phyloP scores from a whole-genome alignment of 352 stramenopile species.

The Phytophthora cajani region DNA sequence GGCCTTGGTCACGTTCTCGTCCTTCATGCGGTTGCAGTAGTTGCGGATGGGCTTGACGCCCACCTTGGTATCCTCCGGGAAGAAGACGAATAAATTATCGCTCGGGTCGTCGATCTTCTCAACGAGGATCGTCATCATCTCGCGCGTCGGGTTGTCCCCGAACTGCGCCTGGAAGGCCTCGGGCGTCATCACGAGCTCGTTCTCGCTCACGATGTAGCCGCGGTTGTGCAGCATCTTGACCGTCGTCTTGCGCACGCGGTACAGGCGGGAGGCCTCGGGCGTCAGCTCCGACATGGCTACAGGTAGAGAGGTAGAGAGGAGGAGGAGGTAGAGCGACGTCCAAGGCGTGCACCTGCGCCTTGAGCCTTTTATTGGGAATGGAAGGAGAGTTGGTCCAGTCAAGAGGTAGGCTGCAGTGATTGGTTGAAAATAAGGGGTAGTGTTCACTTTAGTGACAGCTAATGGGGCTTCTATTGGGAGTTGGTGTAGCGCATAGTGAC shows the following conservation, averaged over 20 bases:
- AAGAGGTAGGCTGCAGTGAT: background rate
- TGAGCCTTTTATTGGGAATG: background rate
- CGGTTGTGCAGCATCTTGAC: conserved; percentile 96
- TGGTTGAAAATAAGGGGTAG: background rate
- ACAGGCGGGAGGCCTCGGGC: conserved; percentile 88
- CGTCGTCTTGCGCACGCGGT: conserved; percentile 95
- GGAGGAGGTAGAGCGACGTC: too few relatives aligned
- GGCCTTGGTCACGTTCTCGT: conserved; percentile 96
- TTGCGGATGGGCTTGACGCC: conserved; percentile 97
- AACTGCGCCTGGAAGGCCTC: conserved; percentile 92
- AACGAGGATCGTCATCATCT: conserved; percentile 97
- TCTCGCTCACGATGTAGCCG: conserved; percentile 98
- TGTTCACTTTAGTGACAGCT: background rate
- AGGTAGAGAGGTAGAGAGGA: background rate
- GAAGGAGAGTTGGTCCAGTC: conserved; percentile 10
- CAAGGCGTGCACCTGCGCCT: too few relatives aligned
- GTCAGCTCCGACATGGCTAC: conserved; percentile 75
- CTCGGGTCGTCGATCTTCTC: conserved; percentile 93
- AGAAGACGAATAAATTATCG: conserved; percentile 99
- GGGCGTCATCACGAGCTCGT: conserved; percentile 96
- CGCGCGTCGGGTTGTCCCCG: conserved; percentile 93
- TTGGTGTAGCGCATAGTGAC: conserved; percentile 45
- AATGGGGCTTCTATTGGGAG: conserved; percentile 18
- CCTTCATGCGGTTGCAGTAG: conserved; percentile 97
- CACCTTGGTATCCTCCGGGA: conserved; percentile 99